Base-by-base conservation (phyloP, 2,329 filamentous ascomycete genomes). In the Pseudocercospora macadamiae region DNA sequence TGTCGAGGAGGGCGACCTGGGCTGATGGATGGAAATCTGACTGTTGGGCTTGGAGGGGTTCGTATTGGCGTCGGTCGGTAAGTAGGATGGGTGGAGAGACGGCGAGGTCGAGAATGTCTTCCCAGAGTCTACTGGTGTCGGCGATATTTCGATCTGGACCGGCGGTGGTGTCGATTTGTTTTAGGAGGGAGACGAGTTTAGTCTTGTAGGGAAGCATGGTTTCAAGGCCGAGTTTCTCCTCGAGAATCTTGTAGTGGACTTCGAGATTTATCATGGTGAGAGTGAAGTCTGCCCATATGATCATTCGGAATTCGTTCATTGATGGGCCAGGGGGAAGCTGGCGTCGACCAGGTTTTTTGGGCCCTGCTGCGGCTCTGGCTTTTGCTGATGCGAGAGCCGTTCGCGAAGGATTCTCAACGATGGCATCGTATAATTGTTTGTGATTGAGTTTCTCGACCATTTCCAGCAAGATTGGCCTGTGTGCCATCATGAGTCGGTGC, bases 31-130 rank as follows among this genome's bases (percentile, higher is more conserved):
- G 90, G 67, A 91, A 88, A 64, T 96, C 92, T 0, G 81, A 68
- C 0, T 74, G 52, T 3, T 77, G 60, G 2, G 84, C 82, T 21
- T 77, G 73, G 14, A 96, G 77, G 0, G 91, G 89, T 67, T 96
- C 90, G 67, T 85, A 86, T 1, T 79, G 75, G 14, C 92, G 86
- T 1, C 83, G 80, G 72, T 96, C 91, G 85, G 87, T 93, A 23
- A 79, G 67, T 3, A 93, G 73, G 1, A 61, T 52, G 8, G 63
- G 63, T 2, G 67, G 57, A 2, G 48, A 19, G 10, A 55, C 19
- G 61, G 64, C 66, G 6, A 49, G 9, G 10, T 49, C 47, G 4
- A 49, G 4, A 26, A 49, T 18, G 21, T 49, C 26, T 32, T 34
- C 47, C 47, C 47, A 49, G 2, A 49, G 45, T 39, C 51, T 48